These are phyloP conservation scores for Leptographium lundbergii DNA, from an alignment of 2,329 filamentous ascomycete genomes.

Conservation along the genomic window DNA sequence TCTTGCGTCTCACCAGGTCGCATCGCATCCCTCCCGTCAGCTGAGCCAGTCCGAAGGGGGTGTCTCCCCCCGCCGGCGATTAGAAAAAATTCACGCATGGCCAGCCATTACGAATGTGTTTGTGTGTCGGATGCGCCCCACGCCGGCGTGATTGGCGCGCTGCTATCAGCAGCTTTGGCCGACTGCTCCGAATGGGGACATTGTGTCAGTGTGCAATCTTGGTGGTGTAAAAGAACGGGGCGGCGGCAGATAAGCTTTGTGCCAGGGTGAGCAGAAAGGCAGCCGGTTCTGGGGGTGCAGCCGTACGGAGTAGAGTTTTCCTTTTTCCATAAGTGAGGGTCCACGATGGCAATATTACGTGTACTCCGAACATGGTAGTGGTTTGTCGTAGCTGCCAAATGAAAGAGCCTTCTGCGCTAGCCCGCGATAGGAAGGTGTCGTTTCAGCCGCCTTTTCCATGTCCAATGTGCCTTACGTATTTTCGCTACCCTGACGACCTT, in stretches of 20 bases:
- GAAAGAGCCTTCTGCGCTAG: background rate
- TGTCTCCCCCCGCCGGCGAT: background rate
- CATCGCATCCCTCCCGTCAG: background rate
- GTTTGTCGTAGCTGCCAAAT: background rate
- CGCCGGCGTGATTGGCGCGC: background rate
- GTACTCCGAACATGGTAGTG: background rate
- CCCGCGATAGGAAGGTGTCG: background rate
- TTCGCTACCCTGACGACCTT: background rate
- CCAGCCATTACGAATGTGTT: background rate
- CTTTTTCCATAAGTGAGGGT: background rate
- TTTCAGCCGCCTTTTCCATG: background rate
- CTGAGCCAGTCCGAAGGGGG: background rate
- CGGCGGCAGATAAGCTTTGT: background rate
- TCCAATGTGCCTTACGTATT: background rate
- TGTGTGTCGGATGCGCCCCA: background rate
- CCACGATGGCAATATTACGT: background rate
- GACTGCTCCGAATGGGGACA: background rate
- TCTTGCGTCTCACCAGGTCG: background rate
- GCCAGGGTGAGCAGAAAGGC: background rate
- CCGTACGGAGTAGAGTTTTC: background rate
- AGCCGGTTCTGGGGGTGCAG: background rate
- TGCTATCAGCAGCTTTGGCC: background rate
- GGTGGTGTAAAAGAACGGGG: background rate
- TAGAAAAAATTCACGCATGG: background rate
- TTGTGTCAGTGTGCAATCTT: background rate